phyloP scores from a whole-genome alignment of 306 rosid genomes.

The Cicer cuneatum region DNA sequence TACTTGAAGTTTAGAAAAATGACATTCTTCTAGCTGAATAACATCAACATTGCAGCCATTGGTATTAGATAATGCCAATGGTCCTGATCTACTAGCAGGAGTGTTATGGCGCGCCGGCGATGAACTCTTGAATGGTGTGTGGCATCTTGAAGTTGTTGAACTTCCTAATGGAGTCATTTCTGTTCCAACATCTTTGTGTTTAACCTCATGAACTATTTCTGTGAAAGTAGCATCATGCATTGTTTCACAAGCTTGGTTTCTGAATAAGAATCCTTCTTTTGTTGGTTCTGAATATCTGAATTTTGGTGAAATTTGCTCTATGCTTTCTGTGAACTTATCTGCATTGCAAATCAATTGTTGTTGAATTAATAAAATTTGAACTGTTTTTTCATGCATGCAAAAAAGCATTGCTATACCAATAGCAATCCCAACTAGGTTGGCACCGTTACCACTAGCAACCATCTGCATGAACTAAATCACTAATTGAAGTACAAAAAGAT shows the following conservation, averaged over 20 bases:
- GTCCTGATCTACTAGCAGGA: constrained; percentile 87
- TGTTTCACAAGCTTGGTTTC: constrained; percentile 55
- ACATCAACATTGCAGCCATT: constrained; percentile 53
- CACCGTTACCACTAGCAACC: too few species aligned
- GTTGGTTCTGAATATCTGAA: constrained; percentile 64
- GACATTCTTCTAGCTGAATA: constrained; percentile 81
- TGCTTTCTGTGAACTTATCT: constrained; percentile 86
- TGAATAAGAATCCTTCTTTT: constrained; percentile 75
- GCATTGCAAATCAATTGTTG: constrained; percentile 44
- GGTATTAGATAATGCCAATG: constrained; percentile 55
- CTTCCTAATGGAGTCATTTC: constrained; percentile 99
- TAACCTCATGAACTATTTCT: constrained; percentile 57
- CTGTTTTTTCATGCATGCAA: too few species aligned
- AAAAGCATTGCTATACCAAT: too few species aligned
- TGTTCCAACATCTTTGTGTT: constrained; percentile 85
- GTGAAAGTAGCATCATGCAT: constrained; percentile 67
- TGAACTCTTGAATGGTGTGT: constrained; percentile 79
- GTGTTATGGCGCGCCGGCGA: constrained; percentile 95
- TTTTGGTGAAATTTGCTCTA: constrained; percentile 61
- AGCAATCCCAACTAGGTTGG: too few species aligned
- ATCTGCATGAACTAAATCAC: too few species aligned
- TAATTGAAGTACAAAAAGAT: too few species aligned
- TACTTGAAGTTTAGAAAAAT: constrained; percentile 75
- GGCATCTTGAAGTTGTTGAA: constrained; percentile 91
- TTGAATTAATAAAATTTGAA: constrained; percentile 8